These are phyloP conservation scores for Saitoella complicata DNA, from an alignment of 805 yeast genomes.

Conservation along the genomic window DNA sequence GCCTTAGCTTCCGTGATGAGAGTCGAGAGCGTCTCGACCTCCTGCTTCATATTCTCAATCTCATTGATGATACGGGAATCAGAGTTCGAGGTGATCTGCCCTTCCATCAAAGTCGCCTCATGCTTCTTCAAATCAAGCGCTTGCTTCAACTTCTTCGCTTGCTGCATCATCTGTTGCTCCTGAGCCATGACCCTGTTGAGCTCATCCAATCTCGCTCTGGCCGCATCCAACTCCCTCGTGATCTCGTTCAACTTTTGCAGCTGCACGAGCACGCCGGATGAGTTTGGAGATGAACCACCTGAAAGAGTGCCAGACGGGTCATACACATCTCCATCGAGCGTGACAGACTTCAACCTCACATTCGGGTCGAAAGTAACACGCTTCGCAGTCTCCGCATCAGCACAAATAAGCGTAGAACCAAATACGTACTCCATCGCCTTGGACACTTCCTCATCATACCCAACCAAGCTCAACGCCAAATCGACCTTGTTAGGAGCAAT, in stretches of 20 bases:
- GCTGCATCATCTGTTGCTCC: constrained; percentile 7
- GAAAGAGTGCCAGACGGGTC: constrained; percentile 93
- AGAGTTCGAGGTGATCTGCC: constrained; percentile 13
- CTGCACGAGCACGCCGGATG: constrained; percentile 39
- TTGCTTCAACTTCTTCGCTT: constrained; percentile 11
- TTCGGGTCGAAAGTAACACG: constrained; percentile 73
- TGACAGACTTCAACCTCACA: constrained; percentile 66
- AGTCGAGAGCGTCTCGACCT: constrained; percentile 28
- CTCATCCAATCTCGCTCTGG: constrained; percentile 29
- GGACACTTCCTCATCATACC: constrained; percentile 50
- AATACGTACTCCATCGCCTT: constrained; percentile 85
- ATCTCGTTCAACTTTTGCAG: constrained; percentile 48
- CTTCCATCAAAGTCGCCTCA: constrained; percentile 16
- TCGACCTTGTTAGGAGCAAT: constrained; percentile 75
- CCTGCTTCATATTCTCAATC: constrained; percentile 26
- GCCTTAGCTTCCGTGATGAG: constrained; percentile 25
- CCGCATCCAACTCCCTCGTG: constrained; percentile 23
- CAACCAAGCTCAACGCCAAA: constrained; percentile 68
- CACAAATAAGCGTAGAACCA: constrained; percentile 77
- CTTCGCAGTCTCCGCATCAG: constrained; percentile 77
- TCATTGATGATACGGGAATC: constrained; percentile 14
- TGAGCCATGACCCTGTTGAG: constrained; percentile 18
- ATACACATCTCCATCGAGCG: constrained; percentile 82
- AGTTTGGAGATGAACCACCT: constrained; percentile 68
- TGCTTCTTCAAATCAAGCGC: constrained; percentile 20